These are phyloP conservation scores for Epipyxis sp. DNA, from an alignment of 108 stramenopile genomes.

Conservation along the genomic window DNA sequence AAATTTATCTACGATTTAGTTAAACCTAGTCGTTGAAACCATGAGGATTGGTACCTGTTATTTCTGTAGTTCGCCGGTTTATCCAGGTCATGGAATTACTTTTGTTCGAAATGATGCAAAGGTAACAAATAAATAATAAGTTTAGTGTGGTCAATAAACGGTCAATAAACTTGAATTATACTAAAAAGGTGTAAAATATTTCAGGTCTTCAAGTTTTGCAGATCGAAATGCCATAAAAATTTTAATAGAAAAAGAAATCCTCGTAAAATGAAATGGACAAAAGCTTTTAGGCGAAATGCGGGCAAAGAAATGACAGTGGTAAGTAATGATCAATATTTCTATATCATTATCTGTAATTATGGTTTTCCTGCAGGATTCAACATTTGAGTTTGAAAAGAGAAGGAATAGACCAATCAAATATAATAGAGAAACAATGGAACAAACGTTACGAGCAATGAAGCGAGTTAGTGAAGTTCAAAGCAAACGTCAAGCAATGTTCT, in stretches of 20 bases:
- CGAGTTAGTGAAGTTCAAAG: slow-evolving; percentile 78
- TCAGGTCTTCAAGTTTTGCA: slow-evolving; percentile 89
- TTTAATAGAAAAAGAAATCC: slow-evolving; percentile 99
- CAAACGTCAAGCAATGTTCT: slow-evolving; percentile 55
- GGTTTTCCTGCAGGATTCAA: slow-evolving; percentile 57
- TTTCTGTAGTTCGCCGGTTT: slow-evolving; percentile 91
- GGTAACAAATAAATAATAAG: slow-evolving; percentile 48
- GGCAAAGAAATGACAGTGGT: slow-evolving; percentile 91
- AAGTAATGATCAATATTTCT: background rate
- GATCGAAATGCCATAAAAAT: slow-evolving; percentile 97
- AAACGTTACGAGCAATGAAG: slow-evolving; percentile 95
- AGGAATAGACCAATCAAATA: slow-evolving; percentile 96
- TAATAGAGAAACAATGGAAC: slow-evolving; percentile 85
- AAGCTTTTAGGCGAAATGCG: slow-evolving; percentile 88
- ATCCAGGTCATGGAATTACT: slow-evolving; percentile 96
- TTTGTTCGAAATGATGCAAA: slow-evolving; percentile 99
- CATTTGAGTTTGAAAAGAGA: slow-evolving; percentile 98
- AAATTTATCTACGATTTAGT: too few relatives aligned
- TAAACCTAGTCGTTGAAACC: too few relatives aligned
- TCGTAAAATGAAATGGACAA: slow-evolving; percentile 98
- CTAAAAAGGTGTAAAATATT: background rate
- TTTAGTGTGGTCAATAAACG: background rate
- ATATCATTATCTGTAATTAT: too few relatives aligned
- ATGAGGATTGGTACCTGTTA: slow-evolving; percentile 97
- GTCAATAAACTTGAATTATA: background rate